These are phyloP conservation scores for Schizochytrium sp. DNA, from an alignment of 108 stramenopile species.

Conservation along the genomic window DNA sequence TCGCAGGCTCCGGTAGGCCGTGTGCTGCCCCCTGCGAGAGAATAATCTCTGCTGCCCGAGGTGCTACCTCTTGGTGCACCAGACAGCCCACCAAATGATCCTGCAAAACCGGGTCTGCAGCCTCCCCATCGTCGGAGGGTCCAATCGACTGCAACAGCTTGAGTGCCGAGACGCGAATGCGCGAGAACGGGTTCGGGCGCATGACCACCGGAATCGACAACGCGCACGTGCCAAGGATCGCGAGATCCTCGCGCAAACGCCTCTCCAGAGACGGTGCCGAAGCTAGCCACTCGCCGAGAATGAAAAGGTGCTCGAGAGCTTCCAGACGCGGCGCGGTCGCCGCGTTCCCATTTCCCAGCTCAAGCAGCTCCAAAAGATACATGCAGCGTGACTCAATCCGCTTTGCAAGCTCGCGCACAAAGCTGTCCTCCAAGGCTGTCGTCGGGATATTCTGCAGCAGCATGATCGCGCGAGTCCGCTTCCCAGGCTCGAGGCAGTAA, in stretches of 20 bases:
- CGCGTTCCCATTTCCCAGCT: neutral
- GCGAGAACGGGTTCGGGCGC: neutral
- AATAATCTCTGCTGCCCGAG: neutral
- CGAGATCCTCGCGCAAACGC: neutral
- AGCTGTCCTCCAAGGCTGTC: neutral
- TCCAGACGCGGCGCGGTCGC: neutral
- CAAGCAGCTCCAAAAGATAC: neutral
- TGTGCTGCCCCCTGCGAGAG: neutral
- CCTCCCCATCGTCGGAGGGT: neutral
- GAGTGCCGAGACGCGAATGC: neutral
- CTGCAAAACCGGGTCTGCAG: neutral
- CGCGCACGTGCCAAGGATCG: neutral
- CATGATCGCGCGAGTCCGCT: neutral
- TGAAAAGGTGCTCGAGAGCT: neutral
- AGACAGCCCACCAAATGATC: neutral
- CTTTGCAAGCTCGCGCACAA: neutral
- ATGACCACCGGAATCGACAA: neutral
- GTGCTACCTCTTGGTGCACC: neutral
- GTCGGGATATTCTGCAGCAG: neutral
- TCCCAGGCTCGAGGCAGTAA: neutral
- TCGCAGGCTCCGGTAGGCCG: neutral
- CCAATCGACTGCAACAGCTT: neutral
- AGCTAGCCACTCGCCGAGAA: neutral
- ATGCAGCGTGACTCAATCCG: neutral
- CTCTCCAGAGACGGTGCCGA: neutral